Evolutionary conservation across 2,329 filamentous ascomycete genomes (phyloP).

Genomic region (Alternaria novae-zelandiae): DNA sequence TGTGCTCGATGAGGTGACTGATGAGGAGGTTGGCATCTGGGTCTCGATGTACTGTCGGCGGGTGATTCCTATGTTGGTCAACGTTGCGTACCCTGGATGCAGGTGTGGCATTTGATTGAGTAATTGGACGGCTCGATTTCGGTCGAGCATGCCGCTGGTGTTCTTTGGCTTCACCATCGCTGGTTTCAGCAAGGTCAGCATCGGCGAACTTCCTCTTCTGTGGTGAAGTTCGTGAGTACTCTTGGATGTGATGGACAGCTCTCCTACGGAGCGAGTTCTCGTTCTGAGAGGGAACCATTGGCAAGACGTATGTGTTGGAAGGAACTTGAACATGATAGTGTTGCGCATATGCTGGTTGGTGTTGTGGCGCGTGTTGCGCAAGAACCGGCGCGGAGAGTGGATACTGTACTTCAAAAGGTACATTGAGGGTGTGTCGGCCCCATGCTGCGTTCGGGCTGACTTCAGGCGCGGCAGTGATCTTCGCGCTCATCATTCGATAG

Average conservation of each 20-base stretch:
- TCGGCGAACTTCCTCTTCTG: constrained; percentile 15
- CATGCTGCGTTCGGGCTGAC: background rate
- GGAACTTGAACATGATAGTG: background rate
- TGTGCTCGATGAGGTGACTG: constrained; percentile 20
- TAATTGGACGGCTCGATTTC: background rate
- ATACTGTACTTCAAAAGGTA: constrained; percentile 12
- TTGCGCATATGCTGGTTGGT: background rate
- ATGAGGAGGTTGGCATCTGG: constrained; percentile 12
- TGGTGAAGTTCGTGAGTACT: constrained; percentile 11
- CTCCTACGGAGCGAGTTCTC: constrained; percentile 24
- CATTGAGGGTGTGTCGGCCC: background rate
- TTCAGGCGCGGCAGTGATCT: constrained; percentile 3
- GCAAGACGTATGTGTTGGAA: background rate
- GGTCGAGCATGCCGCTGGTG: background rate
- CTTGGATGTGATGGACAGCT: constrained; percentile 21
- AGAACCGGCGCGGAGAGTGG: constrained; percentile 2
- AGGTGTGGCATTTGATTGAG: background rate
- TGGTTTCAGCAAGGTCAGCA: constrained; percentile 11
- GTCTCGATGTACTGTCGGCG: constrained; percentile 4
- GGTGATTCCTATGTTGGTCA: background rate
- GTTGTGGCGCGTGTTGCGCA: background rate
- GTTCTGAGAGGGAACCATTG: background rate
- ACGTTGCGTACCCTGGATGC: background rate
- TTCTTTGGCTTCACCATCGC: constrained; percentile 3
- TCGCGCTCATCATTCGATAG: constrained; percentile 22